Conservation (phyloP, 805 yeast species). For the Saturnispora saitoi region DNA sequence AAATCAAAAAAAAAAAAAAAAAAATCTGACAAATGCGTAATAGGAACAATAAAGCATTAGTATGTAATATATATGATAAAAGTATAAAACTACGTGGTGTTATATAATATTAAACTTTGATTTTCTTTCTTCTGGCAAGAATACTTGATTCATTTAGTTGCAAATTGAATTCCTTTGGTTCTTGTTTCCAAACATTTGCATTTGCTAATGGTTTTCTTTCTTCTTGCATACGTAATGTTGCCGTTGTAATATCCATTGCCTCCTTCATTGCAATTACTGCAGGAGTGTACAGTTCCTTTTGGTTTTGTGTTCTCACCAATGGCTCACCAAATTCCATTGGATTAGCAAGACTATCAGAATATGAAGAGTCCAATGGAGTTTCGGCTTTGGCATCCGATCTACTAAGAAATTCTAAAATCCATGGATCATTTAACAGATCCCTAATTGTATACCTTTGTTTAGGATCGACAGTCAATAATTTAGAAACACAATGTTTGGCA, state of each 20-base stretch:
- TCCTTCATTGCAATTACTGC: conserved; percentile 53
- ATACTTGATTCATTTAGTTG: conserved; percentile 46
- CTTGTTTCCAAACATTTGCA: background rate
- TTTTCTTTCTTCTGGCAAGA: conserved; percentile 33
- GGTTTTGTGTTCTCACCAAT: background rate
- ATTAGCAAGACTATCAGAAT: background rate
- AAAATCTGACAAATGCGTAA: too few relatives aligned
- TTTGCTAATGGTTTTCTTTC: conserved; percentile 31
- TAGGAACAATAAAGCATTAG: too few relatives aligned
- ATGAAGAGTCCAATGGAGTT: background rate
- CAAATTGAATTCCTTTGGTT: conserved; percentile 32
- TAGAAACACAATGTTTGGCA: conserved; percentile 64
- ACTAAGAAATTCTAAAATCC: conserved; percentile 41
- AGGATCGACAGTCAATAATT: conserved; percentile 65
- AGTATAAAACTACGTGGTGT: background rate
- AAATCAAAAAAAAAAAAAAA: too few relatives aligned
- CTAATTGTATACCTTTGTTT: conserved; percentile 58
- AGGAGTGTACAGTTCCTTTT: conserved; percentile 38
- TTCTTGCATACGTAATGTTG: conserved; percentile 39
- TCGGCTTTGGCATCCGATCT: conserved; percentile 18
- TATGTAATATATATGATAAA: too few relatives aligned
- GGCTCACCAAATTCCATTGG: conserved; percentile 6
- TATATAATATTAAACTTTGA: background rate
- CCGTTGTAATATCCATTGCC: conserved; percentile 53
- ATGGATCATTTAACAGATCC: conserved; percentile 66